Percentiles rank a stretch among this genome's conserved stretches.
These are phyloP conservation scores for Trametes pubescens DNA, from an alignment of 1,284 basidiomycete species.

Conservation along the genomic window DNA sequence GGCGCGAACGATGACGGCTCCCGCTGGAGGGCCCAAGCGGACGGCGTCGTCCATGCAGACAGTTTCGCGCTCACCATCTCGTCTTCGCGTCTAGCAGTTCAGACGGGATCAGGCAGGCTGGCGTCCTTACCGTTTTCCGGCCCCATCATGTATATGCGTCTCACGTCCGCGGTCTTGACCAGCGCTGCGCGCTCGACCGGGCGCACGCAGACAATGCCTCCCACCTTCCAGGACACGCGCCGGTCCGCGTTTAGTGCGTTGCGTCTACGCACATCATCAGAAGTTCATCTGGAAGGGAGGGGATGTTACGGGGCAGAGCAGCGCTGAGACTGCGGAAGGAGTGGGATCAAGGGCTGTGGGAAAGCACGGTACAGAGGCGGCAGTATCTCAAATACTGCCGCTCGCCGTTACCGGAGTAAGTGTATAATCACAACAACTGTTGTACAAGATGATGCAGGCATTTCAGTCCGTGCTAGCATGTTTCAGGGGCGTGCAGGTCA, in stretches of 20 bases:
- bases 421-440: no score
- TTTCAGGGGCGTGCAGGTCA: no score
- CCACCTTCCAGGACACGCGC: no score
- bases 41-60: not conserved
- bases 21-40: constrained; percentile 55
- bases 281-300: not conserved
- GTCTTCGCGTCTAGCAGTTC: not conserved
- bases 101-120: not conserved
- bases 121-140: not conserved
- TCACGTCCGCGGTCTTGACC: not conserved
- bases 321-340: not conserved
- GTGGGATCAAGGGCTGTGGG: not conserved
- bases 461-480: no score
- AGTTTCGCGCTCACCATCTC: not conserved
- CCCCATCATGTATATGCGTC: not conserved
- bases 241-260: not conserved
- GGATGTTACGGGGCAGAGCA: not conserved
- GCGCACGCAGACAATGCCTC: no score
- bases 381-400: no score
- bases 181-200: not conserved
- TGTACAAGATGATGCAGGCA: no score
- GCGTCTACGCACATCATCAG: not conserved
- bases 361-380: not conserved
- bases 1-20: constrained; percentile 60
- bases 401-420: no score